Base-by-base conservation (phyloP, 345 rosid genomes). In the Leavenworthia alabamica region DNA sequence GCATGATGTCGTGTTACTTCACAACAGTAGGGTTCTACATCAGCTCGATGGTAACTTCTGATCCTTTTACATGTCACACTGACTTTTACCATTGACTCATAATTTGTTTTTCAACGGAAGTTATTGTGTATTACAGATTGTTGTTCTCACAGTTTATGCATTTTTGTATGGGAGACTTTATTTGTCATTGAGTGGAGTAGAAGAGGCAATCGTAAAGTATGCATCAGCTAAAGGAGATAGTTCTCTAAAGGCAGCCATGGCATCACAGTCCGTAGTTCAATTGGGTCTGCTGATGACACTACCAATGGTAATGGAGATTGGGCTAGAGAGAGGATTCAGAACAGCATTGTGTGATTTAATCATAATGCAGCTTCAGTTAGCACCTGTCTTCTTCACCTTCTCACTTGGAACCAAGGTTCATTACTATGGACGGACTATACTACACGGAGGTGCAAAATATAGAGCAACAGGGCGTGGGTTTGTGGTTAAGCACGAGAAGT, bases 401-500 rank as follows among this genome's bases (percentile, higher is more conserved):
- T 86, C 99, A 11, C 94, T 93, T 3, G 99, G 99, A 36, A 93
- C 99, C 32, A 89, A 83, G 70, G 80, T 64, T 50, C 99, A 93
- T 68, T 89, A 93, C 80, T 93, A 61, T 67, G 99, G 99, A 39
- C 85, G 99, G 46, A 89, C 99, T 52, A 66, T 93, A 68, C 80
- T 93, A 67, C 97, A 93, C 36, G 99, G 99, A 37, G 99, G 99
- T 49, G 94, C 99, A 70, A 89, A 85, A 69, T 93, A 93, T 79
- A 79, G 97, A 76, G 97, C 99, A 75, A 93, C 97, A 11, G 99
- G 99, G 3, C 97, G 99, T 79, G 99, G 99, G 14, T 93, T 89
- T 52, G 99, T 89, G 44, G 99, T 93, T 15, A 80, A 82, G 45
- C 99, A 93, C 56, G 97, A 89, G 85, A 93, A 93, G 70, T 93